These are phyloP conservation scores for Plenodomus biglobosus DNA, from an alignment of 2,329 filamentous ascomycete species.

Conservation along the genomic window DNA sequence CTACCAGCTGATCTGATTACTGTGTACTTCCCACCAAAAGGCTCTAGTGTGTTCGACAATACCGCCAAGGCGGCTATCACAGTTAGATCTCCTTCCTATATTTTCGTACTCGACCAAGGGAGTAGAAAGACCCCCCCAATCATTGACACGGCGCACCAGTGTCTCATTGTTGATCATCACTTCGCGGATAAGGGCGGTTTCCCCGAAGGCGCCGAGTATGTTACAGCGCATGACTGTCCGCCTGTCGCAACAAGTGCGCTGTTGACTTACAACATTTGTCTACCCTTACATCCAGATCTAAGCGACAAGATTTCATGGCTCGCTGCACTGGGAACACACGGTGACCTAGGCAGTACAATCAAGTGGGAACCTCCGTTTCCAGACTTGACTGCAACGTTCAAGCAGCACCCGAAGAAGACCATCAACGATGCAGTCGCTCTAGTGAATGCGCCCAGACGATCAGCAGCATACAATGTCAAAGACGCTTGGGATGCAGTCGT, in stretches of 20 bases:
- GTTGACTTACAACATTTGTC: slow-evolving; percentile 65
- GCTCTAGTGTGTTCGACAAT: slow-evolving; percentile 59
- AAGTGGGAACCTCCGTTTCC: slow-evolving; percentile 70
- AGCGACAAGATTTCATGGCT: slow-evolving; percentile 59
- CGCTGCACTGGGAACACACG: slow-evolving; percentile 65
- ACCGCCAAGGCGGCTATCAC: slow-evolving; percentile 56
- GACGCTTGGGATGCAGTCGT: slow-evolving; percentile 63
- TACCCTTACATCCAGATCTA: slow-evolving; percentile 56
- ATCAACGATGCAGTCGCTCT: slow-evolving; percentile 65
- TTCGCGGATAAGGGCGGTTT: slow-evolving; percentile 59
- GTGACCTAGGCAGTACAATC: slow-evolving; percentile 64
- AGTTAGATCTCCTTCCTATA: slow-evolving; percentile 54
- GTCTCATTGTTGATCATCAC: slow-evolving; percentile 68
- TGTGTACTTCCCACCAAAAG: slow-evolving; percentile 62
- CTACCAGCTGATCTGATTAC: slow-evolving; percentile 56
- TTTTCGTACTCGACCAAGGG: slow-evolving; percentile 68
- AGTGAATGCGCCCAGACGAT: slow-evolving; percentile 66
- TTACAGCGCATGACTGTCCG: slow-evolving; percentile 65
- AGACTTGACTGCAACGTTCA: slow-evolving; percentile 63
- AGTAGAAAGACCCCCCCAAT: slow-evolving; percentile 59
- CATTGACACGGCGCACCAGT: slow-evolving; percentile 53
- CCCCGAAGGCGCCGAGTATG: slow-evolving; percentile 56
- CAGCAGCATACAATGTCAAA: slow-evolving; percentile 61
- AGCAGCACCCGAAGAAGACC: slow-evolving; percentile 61
- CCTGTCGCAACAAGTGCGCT: slow-evolving; percentile 67